Conservation (phyloP, 1,139 yeast species). For the Candida labiduridarum region DNA sequence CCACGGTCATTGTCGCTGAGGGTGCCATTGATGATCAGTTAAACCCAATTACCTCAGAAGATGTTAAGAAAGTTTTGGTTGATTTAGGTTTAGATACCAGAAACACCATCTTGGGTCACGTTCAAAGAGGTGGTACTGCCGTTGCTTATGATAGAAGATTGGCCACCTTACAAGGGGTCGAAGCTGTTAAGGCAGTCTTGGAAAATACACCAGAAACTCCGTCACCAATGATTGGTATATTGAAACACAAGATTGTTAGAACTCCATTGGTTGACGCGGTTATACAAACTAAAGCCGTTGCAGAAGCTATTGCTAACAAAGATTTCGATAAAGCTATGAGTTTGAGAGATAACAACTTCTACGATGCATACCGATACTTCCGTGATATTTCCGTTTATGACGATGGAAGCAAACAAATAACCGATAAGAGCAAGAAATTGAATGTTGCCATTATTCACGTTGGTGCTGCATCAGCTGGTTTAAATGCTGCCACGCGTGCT, state of each 20-base stretch:
- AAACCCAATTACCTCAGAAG: slow-evolving; percentile 75
- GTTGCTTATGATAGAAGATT: slow-evolving; percentile 89
- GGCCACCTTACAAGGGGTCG: slow-evolving; percentile 96
- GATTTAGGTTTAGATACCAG: slow-evolving; percentile 90
- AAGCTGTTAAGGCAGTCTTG: slow-evolving; percentile 91
- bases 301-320: slow-evolving; percentile 75
- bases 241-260: slow-evolving; percentile 84
- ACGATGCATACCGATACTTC: slow-evolving; percentile 74
- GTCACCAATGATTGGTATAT: slow-evolving; percentile 91
- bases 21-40: slow-evolving; percentile 90
- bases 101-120: slow-evolving; percentile 94
- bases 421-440: slow-evolving; percentile 48
- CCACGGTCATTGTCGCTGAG: slow-evolving; percentile 95
- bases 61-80: slow-evolving; percentile 79
- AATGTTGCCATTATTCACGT: slow-evolving; percentile 84
- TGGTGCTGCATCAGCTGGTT: slow-evolving; percentile 97
- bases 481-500: slow-evolving; percentile 91
- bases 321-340: slow-evolving; percentile 86
- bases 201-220: slow-evolving; percentile 89
- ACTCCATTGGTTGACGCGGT: slow-evolving; percentile 90
- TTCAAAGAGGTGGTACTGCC: slow-evolving; percentile 98
- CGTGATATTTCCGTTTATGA: slow-evolving; percentile 71
- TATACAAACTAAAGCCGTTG: slow-evolving; percentile 79
- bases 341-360: slow-evolving; percentile 84
- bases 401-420: slow-evolving; percentile 57